Evolutionary conservation across 768 basidiomycete genomes (phyloP).

Genomic region (Suillus lakei): DNA sequence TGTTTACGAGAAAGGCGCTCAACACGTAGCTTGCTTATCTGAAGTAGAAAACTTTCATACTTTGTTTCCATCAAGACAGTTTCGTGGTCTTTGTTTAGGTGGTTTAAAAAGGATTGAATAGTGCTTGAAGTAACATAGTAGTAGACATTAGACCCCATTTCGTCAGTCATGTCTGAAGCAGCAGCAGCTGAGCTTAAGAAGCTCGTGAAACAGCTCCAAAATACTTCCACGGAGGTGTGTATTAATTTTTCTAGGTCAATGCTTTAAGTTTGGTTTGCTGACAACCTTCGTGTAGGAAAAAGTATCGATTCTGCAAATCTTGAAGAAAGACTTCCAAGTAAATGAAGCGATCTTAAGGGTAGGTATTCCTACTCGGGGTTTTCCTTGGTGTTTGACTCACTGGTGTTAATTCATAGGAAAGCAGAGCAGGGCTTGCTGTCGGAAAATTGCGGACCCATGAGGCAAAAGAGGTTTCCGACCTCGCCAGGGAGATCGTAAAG

Average conservation of each 20-base stretch:
- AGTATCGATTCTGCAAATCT: constrained; percentile 56
- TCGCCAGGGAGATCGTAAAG: constrained; percentile 90
- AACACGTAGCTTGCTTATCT: background rate
- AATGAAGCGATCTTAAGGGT: constrained; percentile 79
- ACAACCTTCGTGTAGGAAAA: constrained; percentile 55
- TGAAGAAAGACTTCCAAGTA: constrained; percentile 71
- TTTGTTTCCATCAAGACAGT: constrained; percentile 1
- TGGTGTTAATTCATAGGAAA: constrained; percentile 60
- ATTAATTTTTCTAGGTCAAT: constrained; percentile 38
- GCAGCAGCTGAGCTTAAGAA: constrained; percentile 70
- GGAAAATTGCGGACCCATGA: constrained; percentile 84
- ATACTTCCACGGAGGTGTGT: constrained; percentile 61
- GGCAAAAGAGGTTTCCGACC: constrained; percentile 72
- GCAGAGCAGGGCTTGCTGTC: constrained; percentile 90
- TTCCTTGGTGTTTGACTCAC: constrained; percentile 2
- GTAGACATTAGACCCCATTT: constrained; percentile 26
- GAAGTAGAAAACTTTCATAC: background rate
- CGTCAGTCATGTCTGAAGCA: constrained; percentile 37
- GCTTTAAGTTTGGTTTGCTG: constrained; percentile 42
- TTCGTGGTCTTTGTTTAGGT: background rate
- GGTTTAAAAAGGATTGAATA: constrained; percentile 9
- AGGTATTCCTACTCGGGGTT: constrained; percentile 38
- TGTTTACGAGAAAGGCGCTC: constrained; percentile 8
- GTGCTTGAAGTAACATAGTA: constrained; percentile 12
- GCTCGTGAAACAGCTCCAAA: constrained; percentile 81